Conservation (phyloP, 116 monocot species). For the Posidonia oceanica region DNA sequence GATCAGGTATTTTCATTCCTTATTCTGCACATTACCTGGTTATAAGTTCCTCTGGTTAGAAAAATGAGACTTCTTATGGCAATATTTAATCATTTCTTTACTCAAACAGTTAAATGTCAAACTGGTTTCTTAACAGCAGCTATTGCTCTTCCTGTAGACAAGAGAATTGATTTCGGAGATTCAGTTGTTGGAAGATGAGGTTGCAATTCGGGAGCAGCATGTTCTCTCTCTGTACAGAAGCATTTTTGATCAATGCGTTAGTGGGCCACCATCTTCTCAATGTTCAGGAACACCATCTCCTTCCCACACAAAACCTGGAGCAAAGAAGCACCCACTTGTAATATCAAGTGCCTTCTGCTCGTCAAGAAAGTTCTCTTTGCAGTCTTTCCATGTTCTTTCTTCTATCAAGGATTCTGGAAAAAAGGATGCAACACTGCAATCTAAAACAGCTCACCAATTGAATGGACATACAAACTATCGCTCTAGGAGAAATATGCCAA, state of each 20-base stretch:
- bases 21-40: no score
- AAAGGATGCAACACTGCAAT: slow-evolving; percentile 19
- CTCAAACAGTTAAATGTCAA: not conserved
- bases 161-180: slow-evolving; percentile 68
- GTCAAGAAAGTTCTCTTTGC: slow-evolving; percentile 61
- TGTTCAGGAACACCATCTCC: slow-evolving; percentile 60
- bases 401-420: slow-evolving; percentile 40
- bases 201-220: slow-evolving; percentile 64
- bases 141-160: slow-evolving; percentile 28
- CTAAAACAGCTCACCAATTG: slow-evolving; percentile 15
- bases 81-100: not conserved
- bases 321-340: slow-evolving; percentile 51
- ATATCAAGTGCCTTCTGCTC: slow-evolving; percentile 83
- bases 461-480: slow-evolving; percentile 14
- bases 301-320: slow-evolving; percentile 32
- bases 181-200: slow-evolving; percentile 67
- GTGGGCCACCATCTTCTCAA: slow-evolving; percentile 41
- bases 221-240: slow-evolving; percentile 72
- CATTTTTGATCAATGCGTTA: slow-evolving; percentile 56
- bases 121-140: slow-evolving; percentile 1
- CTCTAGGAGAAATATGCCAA: slow-evolving; percentile 14
- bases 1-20: no score
- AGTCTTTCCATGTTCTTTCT: slow-evolving; percentile 42
- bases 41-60: no score
- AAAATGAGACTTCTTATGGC: no score